Evolutionary conservation across 352 stramenopile genomes (phyloP).

Genomic region (Phytopythium mirpurense): DNA sequence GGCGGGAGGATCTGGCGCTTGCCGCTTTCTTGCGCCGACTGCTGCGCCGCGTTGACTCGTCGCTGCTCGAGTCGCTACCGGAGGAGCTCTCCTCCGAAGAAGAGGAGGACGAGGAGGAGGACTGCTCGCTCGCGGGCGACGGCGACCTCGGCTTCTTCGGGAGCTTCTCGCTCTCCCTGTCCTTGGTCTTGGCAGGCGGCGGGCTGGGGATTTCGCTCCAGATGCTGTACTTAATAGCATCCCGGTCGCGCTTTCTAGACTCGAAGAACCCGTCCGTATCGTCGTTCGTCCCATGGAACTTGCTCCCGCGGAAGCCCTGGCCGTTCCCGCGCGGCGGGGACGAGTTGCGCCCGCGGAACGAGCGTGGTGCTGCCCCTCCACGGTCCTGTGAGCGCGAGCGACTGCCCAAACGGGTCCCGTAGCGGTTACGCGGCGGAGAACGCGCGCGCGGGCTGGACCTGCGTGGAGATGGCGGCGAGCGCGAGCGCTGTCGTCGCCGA

Average conservation of each 20-base stretch:
- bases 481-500: slow-evolving; percentile 5
- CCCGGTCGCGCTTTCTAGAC: slow-evolving; percentile 58
- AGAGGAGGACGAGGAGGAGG: no score
- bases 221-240: slow-evolving; percentile 60
- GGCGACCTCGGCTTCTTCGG: slow-evolving; percentile 19
- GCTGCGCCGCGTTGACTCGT: slow-evolving; percentile 14
- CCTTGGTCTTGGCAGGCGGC: slow-evolving; percentile 47
- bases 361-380: not conserved
- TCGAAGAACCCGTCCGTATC: slow-evolving; percentile 69
- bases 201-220: slow-evolving; percentile 73
- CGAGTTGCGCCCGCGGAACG: slow-evolving; percentile 6
- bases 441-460: not conserved
- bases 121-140: slow-evolving; percentile 25
- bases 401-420: not conserved
- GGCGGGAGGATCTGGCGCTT: slow-evolving; percentile 2
- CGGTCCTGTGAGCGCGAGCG: slow-evolving; percentile 6
- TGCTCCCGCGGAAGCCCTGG: slow-evolving; percentile 14
- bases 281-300: slow-evolving; percentile 17
- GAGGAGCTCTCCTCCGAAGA: slow-evolving; percentile 22
- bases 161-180: slow-evolving; percentile 22
- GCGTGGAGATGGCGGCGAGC: slow-evolving; percentile 14
- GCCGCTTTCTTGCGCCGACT: slow-evolving; percentile 4
- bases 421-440: not conserved
- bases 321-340: not conserved
- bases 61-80: slow-evolving; percentile 21